Evolutionary conservation across 805 yeast species (phyloP), one percentile per base, ranked within the genome.

Genomic region (Vanderwaltozyma tropicalis): DNA sequence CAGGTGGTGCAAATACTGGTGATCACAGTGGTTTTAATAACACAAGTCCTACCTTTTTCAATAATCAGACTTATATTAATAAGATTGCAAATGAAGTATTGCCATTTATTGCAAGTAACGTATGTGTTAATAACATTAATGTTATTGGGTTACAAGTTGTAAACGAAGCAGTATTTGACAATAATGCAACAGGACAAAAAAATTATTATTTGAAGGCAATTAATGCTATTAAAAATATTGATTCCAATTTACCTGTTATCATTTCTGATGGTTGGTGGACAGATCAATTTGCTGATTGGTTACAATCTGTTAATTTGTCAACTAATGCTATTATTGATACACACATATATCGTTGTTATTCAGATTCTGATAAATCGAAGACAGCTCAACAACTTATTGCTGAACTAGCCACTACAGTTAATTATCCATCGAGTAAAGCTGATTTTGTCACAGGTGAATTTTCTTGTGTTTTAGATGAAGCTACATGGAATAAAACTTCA

Each of bases 261-360:
- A 81, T 89, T 26, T 84, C 95, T 2, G 97, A 89, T 55, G 95
- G 95, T 3, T 92, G 97, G 97, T 80, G 86, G 78, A 72, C 92
- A 5, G 72, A 72, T 45, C 83, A 75, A 53, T 84, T 87, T 84
- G 78, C 70, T 18, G 64, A 76, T 42, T 83, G 81, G 78, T 57
- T 85, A 8, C 43, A 53, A 13, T 50, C 59, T 2, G 59, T 60
- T 4, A 58, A 57, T 3, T 53, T 61, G 11, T 50, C 62, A 13
- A 46, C 75, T 5, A 89, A 88, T 2, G 71, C 86, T 8, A 74
- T 88, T 0, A 67, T 89, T 29, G 98, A 92, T 59, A 67, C 80
- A 12, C 98, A 92, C 53, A 71, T 82, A 13, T 89, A 89, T 62
- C 70, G 95, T 32, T 85, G 95, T 51, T 87, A 85, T 51, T 74